Percentiles rank a stretch among this genome's conserved stretches.
These are phyloP conservation scores for Rickenella mellea DNA, from an alignment of 768 basidiomycete genomes.

Conservation along the genomic window DNA sequence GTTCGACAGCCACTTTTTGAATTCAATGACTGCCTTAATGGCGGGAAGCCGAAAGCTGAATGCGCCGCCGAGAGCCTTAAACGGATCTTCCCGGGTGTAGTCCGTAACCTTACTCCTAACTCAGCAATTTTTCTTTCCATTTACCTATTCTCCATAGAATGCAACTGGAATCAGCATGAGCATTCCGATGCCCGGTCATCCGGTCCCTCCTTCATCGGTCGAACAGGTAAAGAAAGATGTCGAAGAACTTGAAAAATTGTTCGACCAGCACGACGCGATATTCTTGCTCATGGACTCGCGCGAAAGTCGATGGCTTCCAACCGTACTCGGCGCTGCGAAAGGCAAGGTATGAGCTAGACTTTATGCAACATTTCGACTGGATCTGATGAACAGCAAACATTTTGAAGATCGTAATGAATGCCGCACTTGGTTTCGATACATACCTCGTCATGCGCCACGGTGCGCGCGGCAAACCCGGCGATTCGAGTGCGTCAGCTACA, in stretches of 20 bases:
- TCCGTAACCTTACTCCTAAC: slow-evolving; percentile 29
- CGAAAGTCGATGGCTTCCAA: slow-evolving; percentile 94
- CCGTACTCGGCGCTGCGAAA: slow-evolving; percentile 75
- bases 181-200: slow-evolving; percentile 98
- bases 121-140: neutral
- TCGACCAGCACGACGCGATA: slow-evolving; percentile 81
- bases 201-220: slow-evolving; percentile 52
- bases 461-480: slow-evolving; percentile 33
- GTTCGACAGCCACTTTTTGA: slow-evolving; percentile 95
- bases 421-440: slow-evolving; percentile 91
- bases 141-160: slow-evolving; percentile 39
- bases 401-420: slow-evolving; percentile 79
- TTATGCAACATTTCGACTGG: neutral
- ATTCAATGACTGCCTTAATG: slow-evolving; percentile 86
- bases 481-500: slow-evolving; percentile 17
- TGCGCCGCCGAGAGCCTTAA: slow-evolving; percentile 79
- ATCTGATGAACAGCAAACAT: neutral
- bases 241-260: slow-evolving; percentile 58
- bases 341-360: slow-evolving; percentile 59
- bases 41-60: slow-evolving; percentile 89
- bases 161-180: slow-evolving; percentile 69
- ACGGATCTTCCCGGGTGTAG: slow-evolving; percentile 89
- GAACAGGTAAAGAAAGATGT: slow-evolving; percentile 62
- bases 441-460: slow-evolving; percentile 98
- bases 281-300: slow-evolving; percentile 98